These are phyloP conservation scores for Pseudoperonospora humuli DNA, from an alignment of 352 stramenopile genomes.

Conservation along the genomic window DNA sequence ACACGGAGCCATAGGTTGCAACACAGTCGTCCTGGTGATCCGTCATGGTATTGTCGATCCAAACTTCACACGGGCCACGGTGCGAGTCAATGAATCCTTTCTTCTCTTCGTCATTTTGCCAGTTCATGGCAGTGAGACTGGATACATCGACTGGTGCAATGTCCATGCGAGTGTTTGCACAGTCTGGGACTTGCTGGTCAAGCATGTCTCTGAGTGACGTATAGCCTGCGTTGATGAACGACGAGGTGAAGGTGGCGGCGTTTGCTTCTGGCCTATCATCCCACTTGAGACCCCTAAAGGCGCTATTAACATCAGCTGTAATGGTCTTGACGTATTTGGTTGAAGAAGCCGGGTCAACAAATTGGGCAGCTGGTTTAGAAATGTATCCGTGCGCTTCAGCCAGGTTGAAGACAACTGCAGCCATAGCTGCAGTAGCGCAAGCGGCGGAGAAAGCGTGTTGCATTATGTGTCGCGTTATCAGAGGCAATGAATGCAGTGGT, in stretches of 20 bases:
- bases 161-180: slow-evolving; percentile 33
- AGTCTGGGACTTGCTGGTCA: slow-evolving; percentile 29
- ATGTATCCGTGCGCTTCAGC: slow-evolving; percentile 47
- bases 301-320: slow-evolving; percentile 24
- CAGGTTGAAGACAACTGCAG: slow-evolving; percentile 10
- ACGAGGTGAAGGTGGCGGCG: slow-evolving; percentile 29
- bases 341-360: slow-evolving; percentile 15
- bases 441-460: slow-evolving; percentile 2
- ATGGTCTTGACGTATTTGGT: slow-evolving; percentile 41
- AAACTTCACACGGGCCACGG: slow-evolving; percentile 48
- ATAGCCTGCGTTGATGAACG: slow-evolving; percentile 34
- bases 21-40: slow-evolving; percentile 43
- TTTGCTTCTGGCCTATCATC: slow-evolving; percentile 42
- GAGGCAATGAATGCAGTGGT: too few relatives aligned
- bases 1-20: slow-evolving; percentile 17
- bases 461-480: too few relatives aligned
- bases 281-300: slow-evolving; percentile 49
- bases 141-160: slow-evolving; percentile 33
- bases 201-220: slow-evolving; percentile 37
- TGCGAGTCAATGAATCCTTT: slow-evolving; percentile 47
- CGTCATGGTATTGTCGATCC: slow-evolving; percentile 43
- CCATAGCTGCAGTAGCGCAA: not conserved
- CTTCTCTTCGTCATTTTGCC: slow-evolving; percentile 40
- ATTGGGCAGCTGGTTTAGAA: slow-evolving; percentile 32
- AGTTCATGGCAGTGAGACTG: slow-evolving; percentile 29